These are phyloP conservation scores for Turnera subulata DNA, from an alignment of 345 rosid genomes.

Conservation along the genomic window DNA sequence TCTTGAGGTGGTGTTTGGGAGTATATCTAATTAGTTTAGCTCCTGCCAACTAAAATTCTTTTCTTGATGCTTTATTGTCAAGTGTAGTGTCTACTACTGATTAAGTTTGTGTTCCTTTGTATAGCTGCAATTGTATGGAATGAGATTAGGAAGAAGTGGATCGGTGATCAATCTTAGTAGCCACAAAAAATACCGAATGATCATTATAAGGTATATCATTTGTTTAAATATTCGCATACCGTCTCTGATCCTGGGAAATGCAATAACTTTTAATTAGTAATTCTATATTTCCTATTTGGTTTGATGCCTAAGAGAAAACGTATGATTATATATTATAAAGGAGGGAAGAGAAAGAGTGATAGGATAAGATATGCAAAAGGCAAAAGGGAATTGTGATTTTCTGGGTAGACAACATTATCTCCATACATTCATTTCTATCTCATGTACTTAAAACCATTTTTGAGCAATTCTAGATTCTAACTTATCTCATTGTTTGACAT, in stretches of 20 bases:
- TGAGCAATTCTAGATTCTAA: too few relatives aligned
- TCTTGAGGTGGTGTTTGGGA: conserved; percentile 67
- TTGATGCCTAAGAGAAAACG: neutral
- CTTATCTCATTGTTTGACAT: conserved; percentile 12
- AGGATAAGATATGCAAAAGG: neutral
- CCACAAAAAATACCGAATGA: too few relatives aligned
- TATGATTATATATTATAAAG: neutral
- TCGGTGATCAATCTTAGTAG: conserved; percentile 55
- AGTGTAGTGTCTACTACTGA: conserved; percentile 13
- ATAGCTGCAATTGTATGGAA: conserved; percentile 71
- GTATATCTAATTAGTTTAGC: too few relatives aligned
- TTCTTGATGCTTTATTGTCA: too few relatives aligned
- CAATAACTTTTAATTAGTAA: neutral
- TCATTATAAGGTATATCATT: too few relatives aligned
- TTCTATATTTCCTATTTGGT: neutral
- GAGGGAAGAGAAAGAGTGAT: neutral
- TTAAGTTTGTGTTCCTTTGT: conserved; percentile 13
- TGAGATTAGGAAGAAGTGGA: conserved; percentile 73
- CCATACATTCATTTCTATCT: too few relatives aligned
- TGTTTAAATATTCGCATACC: too few relatives aligned
- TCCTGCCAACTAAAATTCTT: too few relatives aligned
- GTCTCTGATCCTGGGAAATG: too few relatives aligned
- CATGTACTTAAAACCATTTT: too few relatives aligned
- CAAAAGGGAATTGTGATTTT: too few relatives aligned
- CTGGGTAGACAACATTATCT: too few relatives aligned